phyloP scores from a whole-genome alignment of 1,139 yeast species.

The Magnusiomyces fungicola region DNA sequence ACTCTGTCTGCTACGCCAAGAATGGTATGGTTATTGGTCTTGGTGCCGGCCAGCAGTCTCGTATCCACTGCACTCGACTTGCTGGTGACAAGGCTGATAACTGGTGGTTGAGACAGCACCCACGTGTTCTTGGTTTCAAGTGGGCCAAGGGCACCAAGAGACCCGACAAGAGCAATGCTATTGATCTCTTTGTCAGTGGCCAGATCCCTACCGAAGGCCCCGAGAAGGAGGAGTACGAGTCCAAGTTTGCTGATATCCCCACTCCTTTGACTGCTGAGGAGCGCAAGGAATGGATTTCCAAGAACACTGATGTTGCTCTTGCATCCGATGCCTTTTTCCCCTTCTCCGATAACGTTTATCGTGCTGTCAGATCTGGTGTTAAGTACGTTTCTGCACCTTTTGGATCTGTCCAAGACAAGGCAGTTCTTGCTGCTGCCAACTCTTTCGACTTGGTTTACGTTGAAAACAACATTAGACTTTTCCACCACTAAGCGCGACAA shows the following conservation, averaged over 20 bases:
- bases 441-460: constrained; percentile 79
- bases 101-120: constrained; percentile 99
- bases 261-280: constrained; percentile 74
- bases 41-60: constrained; percentile 99
- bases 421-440: constrained; percentile 93
- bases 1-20: constrained; percentile 96
- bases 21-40: constrained; percentile 98
- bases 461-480: constrained; percentile 92
- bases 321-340: constrained; percentile 99
- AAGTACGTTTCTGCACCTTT: constrained; percentile 93
- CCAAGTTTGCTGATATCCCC: constrained; percentile 75
- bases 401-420: constrained; percentile 97
- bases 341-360: constrained; percentile 97
- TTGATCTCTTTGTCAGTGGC: constrained; percentile 83
- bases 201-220: constrained; percentile 91
- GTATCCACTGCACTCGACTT: constrained; percentile 97
- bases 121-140: constrained; percentile 81
- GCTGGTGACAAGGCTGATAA: constrained; percentile 99
- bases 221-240: constrained; percentile 84
- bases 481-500: constrained; percentile 67
- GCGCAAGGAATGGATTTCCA: constrained; percentile 77
- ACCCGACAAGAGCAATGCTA: constrained; percentile 97
- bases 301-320: constrained; percentile 77
- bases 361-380: constrained; percentile 95
- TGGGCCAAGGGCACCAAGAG: constrained; percentile 99